Conservation (phyloP, 139 green algal genomes). For the Coelastrella sp. region DNA sequence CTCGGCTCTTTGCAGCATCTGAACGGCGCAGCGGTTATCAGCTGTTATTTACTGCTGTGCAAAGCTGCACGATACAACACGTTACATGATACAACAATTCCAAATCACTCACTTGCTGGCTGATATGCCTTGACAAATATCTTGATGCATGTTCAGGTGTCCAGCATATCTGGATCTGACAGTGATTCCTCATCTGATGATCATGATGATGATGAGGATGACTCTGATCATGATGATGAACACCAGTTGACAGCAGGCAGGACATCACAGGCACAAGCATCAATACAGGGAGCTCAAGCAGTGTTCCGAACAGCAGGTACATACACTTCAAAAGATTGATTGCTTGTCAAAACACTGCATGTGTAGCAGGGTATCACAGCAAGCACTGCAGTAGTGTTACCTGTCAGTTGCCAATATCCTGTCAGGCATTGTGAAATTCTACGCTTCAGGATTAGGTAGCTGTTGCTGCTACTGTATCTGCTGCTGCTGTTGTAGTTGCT, state of each 20-base stretch:
- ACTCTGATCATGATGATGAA: constrained; percentile 53
- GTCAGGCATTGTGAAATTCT: too few species aligned
- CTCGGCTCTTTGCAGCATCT: too few species aligned
- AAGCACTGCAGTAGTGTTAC: too few species aligned
- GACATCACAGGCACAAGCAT: neutral
- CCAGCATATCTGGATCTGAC: constrained; percentile 76
- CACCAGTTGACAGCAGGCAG: neutral
- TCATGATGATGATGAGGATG: constrained; percentile 27
- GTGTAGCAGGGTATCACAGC: too few species aligned
- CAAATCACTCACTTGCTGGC: neutral
- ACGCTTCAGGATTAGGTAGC: too few species aligned
- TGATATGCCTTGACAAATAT: neutral
- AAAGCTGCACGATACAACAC: neutral
- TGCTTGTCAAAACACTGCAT: too few species aligned
- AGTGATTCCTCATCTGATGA: constrained; percentile 41
- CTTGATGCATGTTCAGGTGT: constrained; percentile 61
- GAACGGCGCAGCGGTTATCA: too few species aligned
- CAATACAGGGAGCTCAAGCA: constrained; percentile 39
- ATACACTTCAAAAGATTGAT: too few species aligned
- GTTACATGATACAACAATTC: neutral
- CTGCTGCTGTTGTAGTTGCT: too few species aligned
- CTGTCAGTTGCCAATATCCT: too few species aligned
- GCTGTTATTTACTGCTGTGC: too few species aligned
- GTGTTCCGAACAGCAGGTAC: constrained; percentile 53
- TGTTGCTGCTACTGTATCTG: too few species aligned